Evolutionary conservation across 352 stramenopile species (phyloP).

Genomic region (Phytopythium oedochilum): DNA sequence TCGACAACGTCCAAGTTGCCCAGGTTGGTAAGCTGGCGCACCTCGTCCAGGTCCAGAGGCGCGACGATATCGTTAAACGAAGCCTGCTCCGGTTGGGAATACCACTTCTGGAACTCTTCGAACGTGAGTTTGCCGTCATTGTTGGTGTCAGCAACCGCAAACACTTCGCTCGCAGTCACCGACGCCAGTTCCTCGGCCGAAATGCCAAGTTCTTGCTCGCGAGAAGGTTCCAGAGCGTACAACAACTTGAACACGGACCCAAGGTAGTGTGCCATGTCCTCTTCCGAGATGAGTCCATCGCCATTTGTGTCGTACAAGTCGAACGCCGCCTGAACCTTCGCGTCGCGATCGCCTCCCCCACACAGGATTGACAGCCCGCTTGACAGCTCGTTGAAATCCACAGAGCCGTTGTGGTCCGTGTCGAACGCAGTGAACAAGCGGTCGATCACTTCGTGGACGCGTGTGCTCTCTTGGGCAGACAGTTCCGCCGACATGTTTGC

Average conservation of each 20-base stretch:
- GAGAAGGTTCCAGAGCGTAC: slow-evolving; percentile 65
- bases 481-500: slow-evolving; percentile 28
- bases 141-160: slow-evolving; percentile 84
- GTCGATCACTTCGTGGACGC: slow-evolving; percentile 70
- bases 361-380: slow-evolving; percentile 73
- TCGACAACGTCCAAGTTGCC: slow-evolving; percentile 80
- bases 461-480: slow-evolving; percentile 36
- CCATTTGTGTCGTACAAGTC: slow-evolving; percentile 82
- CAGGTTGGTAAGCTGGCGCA: slow-evolving; percentile 80
- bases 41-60: slow-evolving; percentile 72
- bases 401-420: slow-evolving; percentile 54
- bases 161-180: slow-evolving; percentile 76
- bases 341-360: slow-evolving; percentile 40
- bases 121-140: slow-evolving; percentile 79
- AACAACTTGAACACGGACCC: slow-evolving; percentile 79
- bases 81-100: slow-evolving; percentile 53
- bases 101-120: slow-evolving; percentile 86
- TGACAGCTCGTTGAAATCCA: slow-evolving; percentile 76
- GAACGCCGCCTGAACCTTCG: slow-evolving; percentile 74
- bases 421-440: slow-evolving; percentile 80
- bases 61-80: slow-evolving; percentile 72
- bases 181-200: slow-evolving; percentile 54
- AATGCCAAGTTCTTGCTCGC: slow-evolving; percentile 50
- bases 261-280: slow-evolving; percentile 87
- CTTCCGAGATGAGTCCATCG: slow-evolving; percentile 78